phyloP scores from a whole-genome alignment of 306 rosid genomes.

The Cyclanthera cordifolia region DNA sequence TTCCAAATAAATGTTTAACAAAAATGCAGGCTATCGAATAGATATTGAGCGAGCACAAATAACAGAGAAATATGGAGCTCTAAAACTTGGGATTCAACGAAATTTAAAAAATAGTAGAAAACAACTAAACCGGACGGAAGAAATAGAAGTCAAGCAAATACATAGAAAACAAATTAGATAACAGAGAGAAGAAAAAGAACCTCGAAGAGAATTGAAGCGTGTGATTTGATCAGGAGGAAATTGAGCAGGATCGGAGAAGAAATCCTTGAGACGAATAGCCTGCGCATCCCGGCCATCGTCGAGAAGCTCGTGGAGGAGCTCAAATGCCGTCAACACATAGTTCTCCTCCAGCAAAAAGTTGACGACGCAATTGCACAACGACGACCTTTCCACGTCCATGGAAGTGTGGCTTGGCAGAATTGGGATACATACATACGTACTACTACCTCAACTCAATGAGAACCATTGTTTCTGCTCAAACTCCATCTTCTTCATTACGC shows the following conservation, averaged over 20 bases:
- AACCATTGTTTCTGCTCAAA: slow-evolving; percentile 8
- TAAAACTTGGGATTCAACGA: not conserved
- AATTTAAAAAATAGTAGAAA: not conserved
- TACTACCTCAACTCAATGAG: not conserved
- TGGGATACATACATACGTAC: not conserved
- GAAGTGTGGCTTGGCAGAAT: not conserved
- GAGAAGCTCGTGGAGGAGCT: slow-evolving; percentile 98
- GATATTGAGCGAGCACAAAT: not conserved
- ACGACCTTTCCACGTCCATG: slow-evolving; percentile 89
- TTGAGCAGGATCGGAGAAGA: slow-evolving; percentile 63
- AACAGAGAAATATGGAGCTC: not conserved
- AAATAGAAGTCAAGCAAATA: not conserved
- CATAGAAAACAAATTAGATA: not conserved
- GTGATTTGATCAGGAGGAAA: slow-evolving; percentile 86
- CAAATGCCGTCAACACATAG: slow-evolving; percentile 79
- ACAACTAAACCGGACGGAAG: not conserved
- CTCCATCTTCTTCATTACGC: slow-evolving; percentile 21
- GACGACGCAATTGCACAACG: slow-evolving; percentile 95
- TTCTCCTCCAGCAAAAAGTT: slow-evolving; percentile 88
- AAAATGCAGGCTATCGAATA: not conserved
- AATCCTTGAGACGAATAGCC: slow-evolving; percentile 81
- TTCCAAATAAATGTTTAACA: not conserved
- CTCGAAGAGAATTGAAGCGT: slow-evolving; percentile 74
- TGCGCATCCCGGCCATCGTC: slow-evolving; percentile 78
- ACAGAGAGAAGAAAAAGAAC: slow-evolving; percentile 14